Base-by-base conservation (phyloP, 2,329 filamentous ascomycete genomes). In the Paecilomyces niveus region DNA sequence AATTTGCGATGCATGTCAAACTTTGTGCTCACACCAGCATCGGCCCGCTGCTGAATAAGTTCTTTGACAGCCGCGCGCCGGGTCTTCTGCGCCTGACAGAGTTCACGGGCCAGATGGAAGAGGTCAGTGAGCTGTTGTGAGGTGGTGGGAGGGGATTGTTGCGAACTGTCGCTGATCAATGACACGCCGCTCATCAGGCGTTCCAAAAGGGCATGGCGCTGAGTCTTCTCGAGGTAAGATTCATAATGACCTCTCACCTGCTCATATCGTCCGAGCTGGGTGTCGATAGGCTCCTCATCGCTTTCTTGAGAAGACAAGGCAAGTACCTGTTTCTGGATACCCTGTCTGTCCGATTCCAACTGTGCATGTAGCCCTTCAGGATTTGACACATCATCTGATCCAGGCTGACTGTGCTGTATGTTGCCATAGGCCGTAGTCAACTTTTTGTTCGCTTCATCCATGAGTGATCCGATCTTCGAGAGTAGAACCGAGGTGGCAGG, bases 391-490 rank as follows among this genome's bases (percentile, higher is more conserved):
- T 76, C 73, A 54, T 73, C 74, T 7, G 72, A 69, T 51, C 71
- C 71, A 57, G 80, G 79, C 15, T 90, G 79, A 57, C 87, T 84
- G 15, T 84, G 80, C 54, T 83, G 83, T 2, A 87, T 87, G 69
- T 89, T 89, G 26, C 82, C 81, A 55, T 79, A 78, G 54, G 74
- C 72, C 21, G 72, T 67, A 1, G 88, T 85, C 10, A 92, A 78
- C 62, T 88, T 86, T 65, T 86, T 84, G 62, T 90, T 86, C 64
- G 89, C 90, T 59, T 90, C 86, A 6, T 88, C 77, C 60, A 92
- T 83, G 5, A 89, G 78, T 3, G 86, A 83, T 3, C 85, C 84
- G 64, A 91, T 88, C 64, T 85, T 88, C 13, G 83, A 82, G 58
- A 89, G 85, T 9, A 92, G 82, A 3, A 85, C 85, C 60, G 85